Conservation (phyloP, 2,329 filamentous ascomycete species). For the Talaromyces sp. region DNA sequence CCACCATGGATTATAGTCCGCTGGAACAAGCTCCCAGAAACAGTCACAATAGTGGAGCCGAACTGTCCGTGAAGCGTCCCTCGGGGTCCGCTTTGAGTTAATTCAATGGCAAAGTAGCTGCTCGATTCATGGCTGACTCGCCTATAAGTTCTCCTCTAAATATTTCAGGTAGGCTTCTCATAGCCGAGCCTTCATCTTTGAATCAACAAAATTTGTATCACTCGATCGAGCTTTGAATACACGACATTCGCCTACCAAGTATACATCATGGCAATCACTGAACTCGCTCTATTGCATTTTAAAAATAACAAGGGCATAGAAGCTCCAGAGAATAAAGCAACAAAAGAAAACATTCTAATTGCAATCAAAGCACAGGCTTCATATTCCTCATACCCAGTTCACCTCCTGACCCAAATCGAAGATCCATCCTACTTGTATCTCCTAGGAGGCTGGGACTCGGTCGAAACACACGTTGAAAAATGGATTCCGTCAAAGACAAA, state of each 20-base stretch:
- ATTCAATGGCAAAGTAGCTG: not conserved
- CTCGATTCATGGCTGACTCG: not conserved
- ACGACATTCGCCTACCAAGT: not conserved
- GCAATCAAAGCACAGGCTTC: conserved; percentile 38
- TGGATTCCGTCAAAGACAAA: conserved; percentile 46
- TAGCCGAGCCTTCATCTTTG: not conserved
- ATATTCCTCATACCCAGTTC: conserved; percentile 36
- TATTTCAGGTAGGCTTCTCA: not conserved
- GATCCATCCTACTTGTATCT: conserved; percentile 44
- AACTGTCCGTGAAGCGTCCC: not conserved
- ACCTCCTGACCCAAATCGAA: conserved; percentile 44
- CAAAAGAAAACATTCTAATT: conserved; percentile 32
- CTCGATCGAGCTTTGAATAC: not conserved
- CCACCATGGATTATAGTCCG: not conserved
- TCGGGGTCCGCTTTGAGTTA: not conserved
- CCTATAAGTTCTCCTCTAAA: not conserved
- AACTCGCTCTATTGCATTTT: conserved; percentile 45
- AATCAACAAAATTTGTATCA: not conserved
- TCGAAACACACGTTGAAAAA: conserved; percentile 39
- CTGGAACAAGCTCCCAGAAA: not conserved
- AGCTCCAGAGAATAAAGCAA: conserved; percentile 19
- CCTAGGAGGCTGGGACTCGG: conserved; percentile 46
- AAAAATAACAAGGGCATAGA: conserved; percentile 22
- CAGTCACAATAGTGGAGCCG: not conserved
- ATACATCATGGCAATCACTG: conserved; percentile 32